Conservation (phyloP, 2,329 filamentous ascomycete species). For the Epichloe scottii region DNA sequence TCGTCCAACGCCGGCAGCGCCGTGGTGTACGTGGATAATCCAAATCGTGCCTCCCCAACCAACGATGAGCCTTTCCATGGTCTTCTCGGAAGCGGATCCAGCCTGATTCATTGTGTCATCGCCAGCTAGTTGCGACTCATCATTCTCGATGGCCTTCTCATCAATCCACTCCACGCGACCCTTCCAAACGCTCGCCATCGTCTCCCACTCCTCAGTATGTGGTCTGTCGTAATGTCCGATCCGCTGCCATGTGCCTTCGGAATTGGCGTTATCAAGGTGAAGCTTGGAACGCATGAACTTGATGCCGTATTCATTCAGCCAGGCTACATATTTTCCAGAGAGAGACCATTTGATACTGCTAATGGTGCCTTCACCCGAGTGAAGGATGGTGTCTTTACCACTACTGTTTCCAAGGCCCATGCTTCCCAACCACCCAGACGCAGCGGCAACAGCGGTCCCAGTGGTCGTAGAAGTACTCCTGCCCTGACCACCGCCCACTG, state of each 20-base stretch:
- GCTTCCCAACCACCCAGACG: constrained; percentile 81
- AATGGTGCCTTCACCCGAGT: constrained; percentile 85
- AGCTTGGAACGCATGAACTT: constrained; percentile 93
- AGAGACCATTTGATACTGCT: constrained; percentile 90
- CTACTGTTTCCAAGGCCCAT: constrained; percentile 69
- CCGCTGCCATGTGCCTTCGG: constrained; percentile 83
- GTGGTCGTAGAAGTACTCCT: constrained; percentile 81
- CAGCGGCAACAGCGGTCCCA: constrained; percentile 66
- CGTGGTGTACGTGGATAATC: constrained; percentile 83
- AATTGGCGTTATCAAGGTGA: constrained; percentile 61
- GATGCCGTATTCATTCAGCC: constrained; percentile 94
- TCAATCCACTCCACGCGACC: constrained; percentile 88
- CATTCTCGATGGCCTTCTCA: constrained; percentile 61
- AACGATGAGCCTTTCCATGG: constrained; percentile 69
- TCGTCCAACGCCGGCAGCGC: constrained; percentile 52
- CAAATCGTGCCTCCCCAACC: constrained; percentile 96
- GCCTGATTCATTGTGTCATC: neutral
- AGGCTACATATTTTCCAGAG: constrained; percentile 82
- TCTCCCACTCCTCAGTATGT: constrained; percentile 78
- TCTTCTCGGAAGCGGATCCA: neutral
- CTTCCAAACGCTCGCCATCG: constrained; percentile 95
- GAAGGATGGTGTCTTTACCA: constrained; percentile 75
- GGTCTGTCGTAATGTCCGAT: constrained; percentile 88
- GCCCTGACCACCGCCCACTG: constrained; percentile 66
- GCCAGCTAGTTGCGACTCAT: constrained; percentile 33